phyloP scores from a whole-genome alignment of 2,329 filamentous ascomycete species.

The Mollisiaceae sp. region DNA sequence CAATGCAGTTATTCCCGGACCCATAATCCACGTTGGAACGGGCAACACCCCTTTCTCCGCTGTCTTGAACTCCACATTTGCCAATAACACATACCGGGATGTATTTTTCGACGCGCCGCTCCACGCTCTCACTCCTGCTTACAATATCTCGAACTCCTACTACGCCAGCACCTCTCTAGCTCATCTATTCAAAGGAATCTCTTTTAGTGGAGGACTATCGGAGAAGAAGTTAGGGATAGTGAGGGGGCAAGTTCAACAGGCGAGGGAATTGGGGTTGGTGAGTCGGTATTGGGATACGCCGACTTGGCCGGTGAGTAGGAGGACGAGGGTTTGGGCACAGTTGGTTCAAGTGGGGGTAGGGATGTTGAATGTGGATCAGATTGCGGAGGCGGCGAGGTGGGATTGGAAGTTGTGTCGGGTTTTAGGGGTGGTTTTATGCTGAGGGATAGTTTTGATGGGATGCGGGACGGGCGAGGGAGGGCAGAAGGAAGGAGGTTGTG shows the following conservation, averaged over 20 bases:
- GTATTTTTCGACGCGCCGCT: slow-evolving; percentile 56
- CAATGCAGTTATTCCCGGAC: slow-evolving; percentile 42
- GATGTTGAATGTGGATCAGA: slow-evolving; percentile 51
- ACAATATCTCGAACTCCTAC: slow-evolving; percentile 38
- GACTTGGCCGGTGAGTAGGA: slow-evolving; percentile 45
- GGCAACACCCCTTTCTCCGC: slow-evolving; percentile 53
- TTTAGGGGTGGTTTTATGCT: slow-evolving; percentile 30
- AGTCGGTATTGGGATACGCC: slow-evolving; percentile 52
- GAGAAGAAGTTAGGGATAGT: slow-evolving; percentile 34
- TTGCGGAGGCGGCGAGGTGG: slow-evolving; percentile 43
- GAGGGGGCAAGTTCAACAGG: slow-evolving; percentile 38
- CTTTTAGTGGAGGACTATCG: slow-evolving; percentile 21
- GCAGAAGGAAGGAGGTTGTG: no score
- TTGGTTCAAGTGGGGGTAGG: slow-evolving; percentile 47
- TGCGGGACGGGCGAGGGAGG: no score
- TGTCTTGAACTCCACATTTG: slow-evolving; percentile 40
- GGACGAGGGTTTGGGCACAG: slow-evolving; percentile 48
- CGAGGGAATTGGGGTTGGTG: slow-evolving; percentile 46
- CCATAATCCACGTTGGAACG: slow-evolving; percentile 57
- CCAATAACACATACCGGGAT: slow-evolving; percentile 48
- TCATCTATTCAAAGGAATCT: slow-evolving; percentile 10
- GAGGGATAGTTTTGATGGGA: no score
- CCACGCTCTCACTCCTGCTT: slow-evolving; percentile 23
- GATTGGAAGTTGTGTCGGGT: slow-evolving; percentile 34
- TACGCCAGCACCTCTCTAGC: slow-evolving; percentile 37